Base-by-base conservation (phyloP, 2,329 filamentous ascomycete genomes). In the Leptodontidium sp. region DNA sequence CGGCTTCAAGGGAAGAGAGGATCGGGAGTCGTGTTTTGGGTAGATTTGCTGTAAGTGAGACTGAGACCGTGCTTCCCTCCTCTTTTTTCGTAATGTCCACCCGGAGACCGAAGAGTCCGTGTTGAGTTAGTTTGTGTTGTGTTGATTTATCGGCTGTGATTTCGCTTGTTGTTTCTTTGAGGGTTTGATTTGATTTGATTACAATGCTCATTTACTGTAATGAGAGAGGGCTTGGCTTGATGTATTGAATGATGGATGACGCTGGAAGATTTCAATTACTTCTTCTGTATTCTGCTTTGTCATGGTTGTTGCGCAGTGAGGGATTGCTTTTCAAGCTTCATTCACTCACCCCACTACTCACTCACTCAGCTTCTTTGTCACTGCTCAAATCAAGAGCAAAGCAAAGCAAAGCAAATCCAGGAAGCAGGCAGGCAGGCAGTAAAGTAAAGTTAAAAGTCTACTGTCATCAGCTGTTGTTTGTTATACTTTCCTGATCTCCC, bases 31-130 rank as follows among this genome's bases (percentile, higher is more conserved):
- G 12, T n/a, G 52, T 55, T 55, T 55, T 17, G 29, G 26, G 29
- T 55, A 32, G 29, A 55, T 55, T 55, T 55, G 52, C 26, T 35
- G 52, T 35, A 35, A 35, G 52, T 55, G 52, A 55, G 52, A 55
- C 52, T 35, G 52, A 55, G 52, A 55, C 52, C 52, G 29, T 55
- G 26, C 52, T 35, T 14, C 5, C 2, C 17, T 15, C 35, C n/a
- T 3, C 3, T 32, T 32, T 32, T 6, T 6, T 6, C 29, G 29
- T 4, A 6, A 32, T 32, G 29, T 32, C 29, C 4, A 21, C 21
- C 21, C 1, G 29, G 6, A 32, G 29, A 32, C 29, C 29, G 29
- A 32, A 6, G 29, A 32, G 0, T 32, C 29, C 29, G 29, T 32
- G 29, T 32, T 32, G 3, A 4, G 29, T 32, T 32, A 4, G 29